Evolutionary conservation across 2,329 filamentous ascomycete species (phyloP).

Genomic region (Calonectria crousiana): DNA sequence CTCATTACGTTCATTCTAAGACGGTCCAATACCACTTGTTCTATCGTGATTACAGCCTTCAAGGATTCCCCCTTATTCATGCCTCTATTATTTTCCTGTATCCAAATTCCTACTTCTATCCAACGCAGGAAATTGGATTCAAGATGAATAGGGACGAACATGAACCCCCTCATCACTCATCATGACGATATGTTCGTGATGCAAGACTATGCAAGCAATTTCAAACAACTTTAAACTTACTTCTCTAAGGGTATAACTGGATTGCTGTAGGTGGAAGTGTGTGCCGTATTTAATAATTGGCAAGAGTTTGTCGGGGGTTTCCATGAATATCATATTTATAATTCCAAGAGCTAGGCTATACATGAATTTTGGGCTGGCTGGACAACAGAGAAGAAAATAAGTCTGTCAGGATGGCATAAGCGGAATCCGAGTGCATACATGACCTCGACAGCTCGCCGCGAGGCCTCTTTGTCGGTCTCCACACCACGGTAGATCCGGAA

Average conservation of each 20-base stretch:
- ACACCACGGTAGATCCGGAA: neutral
- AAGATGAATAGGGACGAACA: no score
- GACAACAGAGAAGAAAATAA: neutral
- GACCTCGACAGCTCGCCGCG: neutral
- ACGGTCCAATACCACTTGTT: no score
- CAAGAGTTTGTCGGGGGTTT: neutral
- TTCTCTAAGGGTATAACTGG: neutral
- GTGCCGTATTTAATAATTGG: neutral
- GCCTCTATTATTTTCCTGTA: no score
- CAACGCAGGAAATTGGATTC: no score
- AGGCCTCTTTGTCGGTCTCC: neutral
- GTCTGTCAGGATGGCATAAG: neutral
- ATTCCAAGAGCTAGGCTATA: neutral
- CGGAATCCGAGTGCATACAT: neutral
- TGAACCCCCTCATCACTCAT: no score
- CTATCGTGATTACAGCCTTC: no score
- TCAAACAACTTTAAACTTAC: neutral
- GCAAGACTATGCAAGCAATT: neutral
- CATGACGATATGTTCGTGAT: no score
- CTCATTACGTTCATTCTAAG: no score
- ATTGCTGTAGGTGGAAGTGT: neutral
- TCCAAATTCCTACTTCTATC: no score
- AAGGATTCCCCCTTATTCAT: no score
- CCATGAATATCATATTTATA: neutral
- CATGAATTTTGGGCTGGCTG: neutral